Percentiles rank a stretch among this genome's conserved stretches.
Evolutionary conservation across 1,284 basidiomycete genomes (phyloP).

Genomic region (Thelephora terrestris): DNA sequence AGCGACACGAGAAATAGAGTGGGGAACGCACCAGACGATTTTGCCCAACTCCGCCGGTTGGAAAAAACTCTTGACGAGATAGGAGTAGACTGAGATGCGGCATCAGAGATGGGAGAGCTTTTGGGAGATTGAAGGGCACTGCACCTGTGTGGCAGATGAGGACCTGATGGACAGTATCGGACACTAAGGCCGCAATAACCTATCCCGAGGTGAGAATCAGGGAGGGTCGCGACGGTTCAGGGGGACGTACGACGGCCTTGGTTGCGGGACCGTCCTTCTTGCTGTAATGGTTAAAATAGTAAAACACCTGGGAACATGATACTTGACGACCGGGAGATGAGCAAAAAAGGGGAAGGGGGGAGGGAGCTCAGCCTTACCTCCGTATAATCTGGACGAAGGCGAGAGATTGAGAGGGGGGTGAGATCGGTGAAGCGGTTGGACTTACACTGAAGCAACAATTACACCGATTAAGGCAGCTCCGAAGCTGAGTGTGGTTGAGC

Average conservation of each 20-base stretch:
- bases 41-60: slow-evolving; percentile 23
- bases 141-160: slow-evolving; percentile 45
- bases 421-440: slow-evolving; percentile 1
- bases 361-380: slow-evolving; percentile 27
- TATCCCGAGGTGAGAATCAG: slow-evolving; percentile 12
- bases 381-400: slow-evolving; percentile 28
- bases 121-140: slow-evolving; percentile 6
- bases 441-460: slow-evolving; percentile 36
- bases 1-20: background rate
- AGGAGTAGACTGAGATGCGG: slow-evolving; percentile 37
- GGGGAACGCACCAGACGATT: slow-evolving; percentile 35
- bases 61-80: slow-evolving; percentile 40
- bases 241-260: slow-evolving; percentile 31
- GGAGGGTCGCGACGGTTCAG: background rate
- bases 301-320: slow-evolving; percentile 45
- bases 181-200: slow-evolving; percentile 36
- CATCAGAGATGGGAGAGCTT: background rate
- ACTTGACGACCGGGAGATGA: slow-evolving; percentile 25
- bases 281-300: slow-evolving; percentile 42
- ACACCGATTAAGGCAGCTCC: slow-evolving; percentile 42
- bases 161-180: slow-evolving; percentile 44
- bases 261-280: slow-evolving; percentile 38
- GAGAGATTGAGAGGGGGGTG: slow-evolving; percentile 1
- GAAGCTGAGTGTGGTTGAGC: slow-evolving; percentile 22
- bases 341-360: background rate